Base-by-base conservation (phyloP, 345 rosid genomes). In the Rubroshorea leprosula region DNA sequence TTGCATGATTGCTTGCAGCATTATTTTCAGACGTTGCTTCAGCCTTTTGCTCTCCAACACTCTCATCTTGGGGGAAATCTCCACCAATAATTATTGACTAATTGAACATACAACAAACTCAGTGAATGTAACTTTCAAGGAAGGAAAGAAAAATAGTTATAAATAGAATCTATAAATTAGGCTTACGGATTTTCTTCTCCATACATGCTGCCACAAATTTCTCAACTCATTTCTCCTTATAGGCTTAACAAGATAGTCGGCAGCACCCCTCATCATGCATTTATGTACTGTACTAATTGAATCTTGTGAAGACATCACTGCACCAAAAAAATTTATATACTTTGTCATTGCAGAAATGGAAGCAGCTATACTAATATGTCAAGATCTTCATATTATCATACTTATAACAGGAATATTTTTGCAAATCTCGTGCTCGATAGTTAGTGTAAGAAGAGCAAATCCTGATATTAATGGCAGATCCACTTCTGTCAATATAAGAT, bases 241-340 rank as follows among this genome's bases (percentile, higher is more conserved):
- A 15, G 99, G 99, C 77, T 93, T 93, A 18, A 93, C 92, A 51
- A 93, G 95, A 76, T 86, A 93, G 67, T 93, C 97, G 15, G 87
- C 87, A 27, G 97, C 90, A 64, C 97, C 99, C 73, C 80, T 87
- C 81, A 83, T 62, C 96, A 93, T 86, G 64, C 99, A 93, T 59
- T 82, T 93, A 61, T 86, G 89, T 51, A 93, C 99, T 0, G 89
- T 82, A 68, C 83, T 76, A 52, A 89, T 72, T 18, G 97, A 83
- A 72, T 93, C 96, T 60, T 87, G 81, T 0, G 79, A 68, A 18
- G 99, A 93, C 99, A 93, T 93, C 99, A 93, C 99, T 93, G 84
- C 79, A 64, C 51, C 23, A 16, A 24, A 23, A 51, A 16, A 24
- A 44, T 48, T 21, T 15, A 25, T 41, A 23, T 23, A 39, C 17